Percentiles rank a stretch among this genome's conserved stretches.
Conservation (phyloP, 2,329 filamentous ascomycete genomes). For the Cladosporium halotolerans region DNA sequence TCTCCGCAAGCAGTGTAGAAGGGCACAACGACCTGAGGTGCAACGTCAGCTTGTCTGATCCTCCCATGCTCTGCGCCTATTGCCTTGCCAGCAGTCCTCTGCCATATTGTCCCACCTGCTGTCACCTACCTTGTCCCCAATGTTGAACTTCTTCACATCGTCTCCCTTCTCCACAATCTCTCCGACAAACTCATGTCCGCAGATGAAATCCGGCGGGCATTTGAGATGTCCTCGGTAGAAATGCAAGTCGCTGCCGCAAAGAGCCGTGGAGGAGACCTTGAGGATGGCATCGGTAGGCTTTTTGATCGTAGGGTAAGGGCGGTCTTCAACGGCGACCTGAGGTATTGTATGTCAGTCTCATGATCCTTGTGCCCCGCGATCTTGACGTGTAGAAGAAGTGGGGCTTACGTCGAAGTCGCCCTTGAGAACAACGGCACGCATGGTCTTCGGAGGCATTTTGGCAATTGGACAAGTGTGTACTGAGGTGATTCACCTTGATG, state of each 20-base stretch:
- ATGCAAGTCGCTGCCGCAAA: conserved; percentile 87
- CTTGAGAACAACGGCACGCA: conserved; percentile 87
- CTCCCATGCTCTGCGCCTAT: not conserved
- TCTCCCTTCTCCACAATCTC: conserved; percentile 62
- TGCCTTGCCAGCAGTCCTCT: not conserved
- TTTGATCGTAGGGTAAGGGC: conserved; percentile 69
- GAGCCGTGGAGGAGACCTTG: conserved; percentile 73
- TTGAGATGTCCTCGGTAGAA: conserved; percentile 76
- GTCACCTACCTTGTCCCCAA: conserved; percentile 54
- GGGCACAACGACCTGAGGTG: conserved; percentile 62
- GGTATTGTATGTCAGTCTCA: not conserved
- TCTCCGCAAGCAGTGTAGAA: conserved; percentile 73
- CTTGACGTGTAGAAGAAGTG: not conserved
- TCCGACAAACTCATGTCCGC: conserved; percentile 82
- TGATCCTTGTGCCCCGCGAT: not conserved
- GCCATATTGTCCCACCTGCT: not conserved
- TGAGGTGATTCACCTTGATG: not conserved
- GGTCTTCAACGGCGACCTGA: conserved; percentile 57
- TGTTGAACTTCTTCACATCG: conserved; percentile 60
- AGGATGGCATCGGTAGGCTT: conserved; percentile 71
- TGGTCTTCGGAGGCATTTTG: conserved; percentile 43
- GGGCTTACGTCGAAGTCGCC: conserved; percentile 57
- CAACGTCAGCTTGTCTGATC: not conserved
- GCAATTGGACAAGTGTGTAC: too few species aligned
- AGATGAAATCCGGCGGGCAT: conserved; percentile 56